Percentiles rank a stretch among this genome's conserved stretches.
These are phyloP conservation scores for Suaeda aralocaspica DNA, from an alignment of 148 eudicot genomes.

Conservation along the genomic window DNA sequence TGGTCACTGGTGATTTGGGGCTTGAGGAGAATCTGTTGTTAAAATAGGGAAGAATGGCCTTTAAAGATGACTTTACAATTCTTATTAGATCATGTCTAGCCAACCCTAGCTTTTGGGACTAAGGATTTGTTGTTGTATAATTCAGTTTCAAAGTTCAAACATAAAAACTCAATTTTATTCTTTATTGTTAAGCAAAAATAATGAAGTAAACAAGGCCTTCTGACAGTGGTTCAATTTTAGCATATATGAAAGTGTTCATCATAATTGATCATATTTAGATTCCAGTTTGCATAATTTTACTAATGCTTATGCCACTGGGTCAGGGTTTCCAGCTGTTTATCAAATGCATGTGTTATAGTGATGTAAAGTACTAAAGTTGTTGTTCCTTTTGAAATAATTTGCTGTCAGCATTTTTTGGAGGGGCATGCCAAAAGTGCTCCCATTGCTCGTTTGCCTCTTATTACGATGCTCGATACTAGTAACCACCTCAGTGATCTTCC, in stretches of 20 bases:
- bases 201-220: too few species aligned
- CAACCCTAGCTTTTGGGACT: too few species aligned
- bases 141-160: too few species aligned
- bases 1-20: too few species aligned
- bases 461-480: constrained; percentile 70
- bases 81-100: too few species aligned
- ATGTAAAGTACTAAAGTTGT: not conserved
- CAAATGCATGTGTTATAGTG: not conserved
- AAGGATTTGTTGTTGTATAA: too few species aligned
- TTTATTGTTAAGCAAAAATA: too few species aligned
- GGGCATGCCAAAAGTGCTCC: constrained; percentile 95
- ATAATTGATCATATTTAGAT: not conserved
- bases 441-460: constrained; percentile 82
- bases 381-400: not conserved
- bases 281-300: not conserved
- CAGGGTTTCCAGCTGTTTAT: not conserved
- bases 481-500: constrained; percentile 70
- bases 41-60: too few species aligned
- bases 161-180: too few species aligned
- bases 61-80: too few species aligned
- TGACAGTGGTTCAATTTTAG: not conserved
- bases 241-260: not conserved
- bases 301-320: not conserved
- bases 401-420: constrained; percentile 90
- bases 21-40: too few species aligned